phyloP scores from a whole-genome alignment of 169 alveolate genomes.

The Plasmodium cynomolgi region DNA sequence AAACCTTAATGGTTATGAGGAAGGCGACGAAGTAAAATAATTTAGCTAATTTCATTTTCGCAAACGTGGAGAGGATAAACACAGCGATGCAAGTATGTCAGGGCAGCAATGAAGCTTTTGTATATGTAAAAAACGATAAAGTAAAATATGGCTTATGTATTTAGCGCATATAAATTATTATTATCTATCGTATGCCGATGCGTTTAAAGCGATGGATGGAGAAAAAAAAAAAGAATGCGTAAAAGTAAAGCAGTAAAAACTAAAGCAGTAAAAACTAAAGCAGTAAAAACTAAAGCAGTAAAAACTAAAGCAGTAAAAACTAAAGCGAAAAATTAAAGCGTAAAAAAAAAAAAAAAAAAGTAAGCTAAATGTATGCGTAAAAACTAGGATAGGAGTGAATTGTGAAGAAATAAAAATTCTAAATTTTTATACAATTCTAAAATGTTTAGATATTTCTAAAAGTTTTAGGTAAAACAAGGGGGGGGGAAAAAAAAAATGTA shows the following conservation, averaged over 20 bases:
- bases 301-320: background rate
- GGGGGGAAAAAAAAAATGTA: background rate
- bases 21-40: constrained; percentile 27
- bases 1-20: constrained; percentile 15
- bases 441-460: background rate
- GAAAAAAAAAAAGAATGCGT: background rate
- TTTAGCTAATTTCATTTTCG: constrained; percentile 22
- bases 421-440: too few relatives aligned
- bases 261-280: background rate
- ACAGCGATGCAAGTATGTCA: background rate
- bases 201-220: background rate
- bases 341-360: background rate
- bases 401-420: background rate
- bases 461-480: background rate
- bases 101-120: background rate
- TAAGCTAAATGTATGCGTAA: background rate
- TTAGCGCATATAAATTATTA: background rate
- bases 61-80: background rate
- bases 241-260: background rate
- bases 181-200: background rate
- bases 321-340: background rate
- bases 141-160: too few relatives aligned
- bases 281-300: background rate
- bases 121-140: background rate
- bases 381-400: background rate